These are phyloP conservation scores for Apiospora koreana DNA, from an alignment of 2,329 filamentous ascomycete genomes.

Conservation along the genomic window DNA sequence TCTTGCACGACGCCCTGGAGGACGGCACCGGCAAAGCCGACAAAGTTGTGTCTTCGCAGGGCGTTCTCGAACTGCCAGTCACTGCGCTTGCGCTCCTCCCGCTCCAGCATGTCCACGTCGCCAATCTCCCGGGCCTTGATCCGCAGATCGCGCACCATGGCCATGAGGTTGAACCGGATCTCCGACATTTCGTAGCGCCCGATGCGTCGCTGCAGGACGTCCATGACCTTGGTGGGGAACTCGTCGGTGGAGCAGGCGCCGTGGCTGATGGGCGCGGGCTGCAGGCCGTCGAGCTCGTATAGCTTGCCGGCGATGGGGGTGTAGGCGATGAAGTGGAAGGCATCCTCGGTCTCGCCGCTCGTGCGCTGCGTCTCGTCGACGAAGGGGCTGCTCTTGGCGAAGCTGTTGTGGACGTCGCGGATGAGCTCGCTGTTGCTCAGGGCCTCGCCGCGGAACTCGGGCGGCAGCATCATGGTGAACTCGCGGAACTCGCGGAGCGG, in stretches of 20 bases:
- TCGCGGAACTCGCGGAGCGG: slow-evolving; percentile 79
- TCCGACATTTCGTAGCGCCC: slow-evolving; percentile 82
- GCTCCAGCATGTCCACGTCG: slow-evolving; percentile 74
- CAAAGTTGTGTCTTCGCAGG: slow-evolving; percentile 89
- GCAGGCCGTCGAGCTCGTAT: slow-evolving; percentile 94
- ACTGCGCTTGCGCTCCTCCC: slow-evolving; percentile 80
- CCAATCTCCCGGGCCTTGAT: slow-evolving; percentile 77
- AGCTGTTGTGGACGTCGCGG: slow-evolving; percentile 83
- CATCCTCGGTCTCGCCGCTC: slow-evolving; percentile 77
- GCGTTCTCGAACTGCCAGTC: slow-evolving; percentile 97
- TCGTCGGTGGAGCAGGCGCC: slow-evolving; percentile 69
- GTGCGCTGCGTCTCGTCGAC: slow-evolving; percentile 82
- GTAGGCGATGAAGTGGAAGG: slow-evolving; percentile 98
- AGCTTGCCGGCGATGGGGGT: slow-evolving; percentile 76
- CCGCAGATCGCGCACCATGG: slow-evolving; percentile 84
- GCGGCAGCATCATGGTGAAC: slow-evolving; percentile 81
- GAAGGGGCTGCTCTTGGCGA: slow-evolving; percentile 86
- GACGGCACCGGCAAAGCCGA: slow-evolving; percentile 90
- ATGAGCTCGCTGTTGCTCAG: slow-evolving; percentile 67
- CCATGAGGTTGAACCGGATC: slow-evolving; percentile 94
- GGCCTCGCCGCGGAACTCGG: slow-evolving; percentile 66
- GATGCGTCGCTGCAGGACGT: slow-evolving; percentile 84
- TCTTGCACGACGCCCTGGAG: slow-evolving; percentile 79
- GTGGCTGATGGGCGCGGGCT: slow-evolving; percentile 89
- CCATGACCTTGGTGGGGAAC: slow-evolving; percentile 79